Evolutionary conservation across 2,329 filamentous ascomycete species (phyloP), one percentile per base, ranked within the genome.

Genomic region (Xylaria sp.): DNA sequence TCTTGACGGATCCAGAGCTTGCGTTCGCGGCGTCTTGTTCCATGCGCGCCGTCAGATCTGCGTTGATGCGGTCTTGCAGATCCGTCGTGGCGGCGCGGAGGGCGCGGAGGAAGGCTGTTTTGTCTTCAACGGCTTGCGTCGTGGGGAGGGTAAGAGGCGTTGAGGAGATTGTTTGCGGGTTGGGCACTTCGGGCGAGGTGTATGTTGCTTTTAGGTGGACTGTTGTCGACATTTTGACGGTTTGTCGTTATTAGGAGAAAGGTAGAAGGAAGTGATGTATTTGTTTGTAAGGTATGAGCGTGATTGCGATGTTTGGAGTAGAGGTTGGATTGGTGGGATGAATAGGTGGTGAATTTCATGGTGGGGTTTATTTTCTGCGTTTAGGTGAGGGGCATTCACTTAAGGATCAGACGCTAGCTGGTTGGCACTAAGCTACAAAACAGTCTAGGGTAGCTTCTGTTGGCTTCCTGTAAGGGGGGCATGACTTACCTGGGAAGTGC

Each of bases 41-140:
- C 92, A 94, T 94, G 66, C 90, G 88, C 62, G 83, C 78, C 5
- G 92, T 94, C 68, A 95, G 84, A 78, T 92, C 90, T 71, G 82
- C 83, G 81, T 95, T 95, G 78, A 94, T 83, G 60, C 85, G 82
- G 66, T 85, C 85, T 78, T 94, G 92, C n/a, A 91, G 81, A 9
- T 84, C 78, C 1, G 81, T 78, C 37, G 89, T 83, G n/a, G 88
- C 87, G 13, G 81, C 75, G 56, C 90, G 87, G 12, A 94, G 86
- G 31, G 83, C 78, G 50, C 80, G 76, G 34, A 94, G 87, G 79
- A 90, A 92, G 9, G 82, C 79, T 1, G 86, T 86, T 78, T 89
- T 91, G 3, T 69, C 41, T 1, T 50, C 34, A 10, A 71, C 77
- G 70, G 63, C 60, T 18, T 52, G 23, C 28, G 64, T 10, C 6